Percentiles rank a stretch among this genome's conserved stretches.
Evolutionary conservation across 2,329 filamentous ascomycete species (phyloP).

Genomic region (Penicillium fuscoglaucum): DNA sequence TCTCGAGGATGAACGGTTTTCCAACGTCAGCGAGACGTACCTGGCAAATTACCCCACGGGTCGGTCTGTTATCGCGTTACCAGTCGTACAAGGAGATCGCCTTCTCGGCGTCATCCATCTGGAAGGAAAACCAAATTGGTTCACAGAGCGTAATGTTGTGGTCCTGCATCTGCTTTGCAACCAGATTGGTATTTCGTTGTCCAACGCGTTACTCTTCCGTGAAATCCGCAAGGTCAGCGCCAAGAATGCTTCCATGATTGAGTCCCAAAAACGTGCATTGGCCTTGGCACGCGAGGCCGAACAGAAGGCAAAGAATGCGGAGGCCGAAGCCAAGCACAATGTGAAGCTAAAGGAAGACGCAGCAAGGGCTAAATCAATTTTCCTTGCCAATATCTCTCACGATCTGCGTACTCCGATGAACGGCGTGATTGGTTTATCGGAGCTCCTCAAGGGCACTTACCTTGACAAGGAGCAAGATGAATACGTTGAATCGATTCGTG

Average conservation of each 20-base stretch:
- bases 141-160: slow-evolving; percentile 59
- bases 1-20: slow-evolving; percentile 65
- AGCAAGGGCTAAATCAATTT: slow-evolving; percentile 79
- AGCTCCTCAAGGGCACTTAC: slow-evolving; percentile 59
- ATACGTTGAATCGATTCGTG: slow-evolving; percentile 63
- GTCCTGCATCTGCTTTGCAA: slow-evolving; percentile 60
- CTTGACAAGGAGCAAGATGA: slow-evolving; percentile 60
- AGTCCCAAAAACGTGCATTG: slow-evolving; percentile 63
- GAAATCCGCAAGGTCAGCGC: slow-evolving; percentile 63
- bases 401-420: slow-evolving; percentile 93
- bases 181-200: slow-evolving; percentile 64
- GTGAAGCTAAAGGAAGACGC: slow-evolving; percentile 68
- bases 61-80: slow-evolving; percentile 62
- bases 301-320: slow-evolving; percentile 64
- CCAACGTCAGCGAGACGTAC: slow-evolving; percentile 60
- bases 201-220: slow-evolving; percentile 63
- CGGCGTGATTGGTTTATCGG: slow-evolving; percentile 79
- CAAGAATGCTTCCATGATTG: slow-evolving; percentile 65
- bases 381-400: slow-evolving; percentile 89
- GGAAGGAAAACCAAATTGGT: slow-evolving; percentile 63
- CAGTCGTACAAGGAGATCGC: slow-evolving; percentile 61
- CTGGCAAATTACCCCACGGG: slow-evolving; percentile 57
- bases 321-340: slow-evolving; percentile 64
- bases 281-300: slow-evolving; percentile 63
- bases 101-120: slow-evolving; percentile 63